Evolutionary conservation across 305 asterid genomes (phyloP).

Genomic region (Fraxinus baroniana): DNA sequence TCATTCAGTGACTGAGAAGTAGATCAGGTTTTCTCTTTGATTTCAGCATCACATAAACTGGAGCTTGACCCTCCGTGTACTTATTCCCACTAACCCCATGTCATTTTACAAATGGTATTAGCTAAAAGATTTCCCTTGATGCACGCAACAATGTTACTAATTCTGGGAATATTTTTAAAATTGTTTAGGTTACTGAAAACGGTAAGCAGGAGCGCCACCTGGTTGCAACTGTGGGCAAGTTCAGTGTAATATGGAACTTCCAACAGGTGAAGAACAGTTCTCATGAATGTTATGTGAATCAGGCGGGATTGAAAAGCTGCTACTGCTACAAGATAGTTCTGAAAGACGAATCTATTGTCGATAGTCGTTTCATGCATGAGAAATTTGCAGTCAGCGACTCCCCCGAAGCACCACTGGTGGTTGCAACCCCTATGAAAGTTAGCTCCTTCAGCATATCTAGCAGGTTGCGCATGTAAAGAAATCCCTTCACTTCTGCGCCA

Average conservation of each 20-base stretch:
- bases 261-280: conserved; percentile 88
- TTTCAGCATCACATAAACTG: neutral
- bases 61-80: neutral
- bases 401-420: conserved; percentile 96
- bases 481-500: conserved; percentile 19
- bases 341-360: conserved; percentile 86
- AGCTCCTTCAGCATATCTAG: conserved; percentile 95
- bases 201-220: conserved; percentile 94
- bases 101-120: neutral
- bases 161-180: conserved; percentile 11
- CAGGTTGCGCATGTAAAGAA: conserved; percentile 51
- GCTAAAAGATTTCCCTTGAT: neutral
- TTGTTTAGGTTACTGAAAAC: conserved; percentile 76
- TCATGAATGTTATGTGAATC: conserved; percentile 79
- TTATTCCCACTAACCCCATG: neutral
- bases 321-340: conserved; percentile 88
- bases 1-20: neutral
- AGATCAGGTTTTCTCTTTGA: neutral
- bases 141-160: neutral
- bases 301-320: conserved; percentile 93
- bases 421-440: conserved; percentile 83
- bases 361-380: conserved; percentile 96
- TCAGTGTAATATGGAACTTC: conserved; percentile 92
- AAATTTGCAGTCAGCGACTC: conserved; percentile 84
- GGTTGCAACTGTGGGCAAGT: conserved; percentile 95